phyloP scores from a whole-genome alignment of 306 rosid species.

The Prunus mongolica region DNA sequence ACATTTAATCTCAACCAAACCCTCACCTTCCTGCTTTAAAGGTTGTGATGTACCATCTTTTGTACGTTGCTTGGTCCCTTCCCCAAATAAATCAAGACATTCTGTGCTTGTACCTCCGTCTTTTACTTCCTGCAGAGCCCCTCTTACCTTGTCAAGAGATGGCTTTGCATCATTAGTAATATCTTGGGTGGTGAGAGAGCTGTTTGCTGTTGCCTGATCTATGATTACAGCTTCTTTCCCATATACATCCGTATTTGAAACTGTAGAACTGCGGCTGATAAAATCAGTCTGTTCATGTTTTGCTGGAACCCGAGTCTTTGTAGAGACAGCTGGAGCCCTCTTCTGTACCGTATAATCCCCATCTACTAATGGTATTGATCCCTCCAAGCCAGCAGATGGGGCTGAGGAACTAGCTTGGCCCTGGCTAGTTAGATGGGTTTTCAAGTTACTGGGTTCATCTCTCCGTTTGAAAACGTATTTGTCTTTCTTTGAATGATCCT shows the following conservation, averaged over 20 bases:
- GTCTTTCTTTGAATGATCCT: constrained; percentile 74
- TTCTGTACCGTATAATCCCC: constrained; percentile 52
- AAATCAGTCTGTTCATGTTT: constrained; percentile 33
- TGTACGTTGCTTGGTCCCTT: constrained; percentile 20
- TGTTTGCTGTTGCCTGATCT: constrained; percentile 33
- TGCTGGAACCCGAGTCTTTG: constrained; percentile 26
- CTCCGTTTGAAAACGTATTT: constrained; percentile 86
- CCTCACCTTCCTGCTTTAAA: constrained; percentile 36
- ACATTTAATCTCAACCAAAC: constrained; percentile 11
- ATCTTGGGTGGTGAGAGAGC: constrained; percentile 27
- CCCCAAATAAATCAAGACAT: constrained; percentile 33
- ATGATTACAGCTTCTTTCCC: constrained; percentile 28
- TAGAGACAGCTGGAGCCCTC: constrained; percentile 42
- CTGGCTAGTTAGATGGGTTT: constrained; percentile 11
- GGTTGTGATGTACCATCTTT: constrained; percentile 36
- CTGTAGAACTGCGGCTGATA: constrained; percentile 30
- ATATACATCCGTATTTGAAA: constrained; percentile 29
- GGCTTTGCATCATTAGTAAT: constrained; percentile 34
- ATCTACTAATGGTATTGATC: constrained; percentile 40
- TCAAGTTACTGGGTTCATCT: constrained; percentile 51
- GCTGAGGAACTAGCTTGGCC: constrained; percentile 36
- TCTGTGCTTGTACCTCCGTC: constrained; percentile 22
- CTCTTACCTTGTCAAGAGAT: constrained; percentile 39
- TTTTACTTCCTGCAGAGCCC: constrained; percentile 25
- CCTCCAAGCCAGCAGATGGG: constrained; percentile 42